Evolutionary conservation across 768 basidiomycete genomes (phyloP), one percentile per base, ranked within the genome.

Genomic region (Coprinellus micaceus): DNA sequence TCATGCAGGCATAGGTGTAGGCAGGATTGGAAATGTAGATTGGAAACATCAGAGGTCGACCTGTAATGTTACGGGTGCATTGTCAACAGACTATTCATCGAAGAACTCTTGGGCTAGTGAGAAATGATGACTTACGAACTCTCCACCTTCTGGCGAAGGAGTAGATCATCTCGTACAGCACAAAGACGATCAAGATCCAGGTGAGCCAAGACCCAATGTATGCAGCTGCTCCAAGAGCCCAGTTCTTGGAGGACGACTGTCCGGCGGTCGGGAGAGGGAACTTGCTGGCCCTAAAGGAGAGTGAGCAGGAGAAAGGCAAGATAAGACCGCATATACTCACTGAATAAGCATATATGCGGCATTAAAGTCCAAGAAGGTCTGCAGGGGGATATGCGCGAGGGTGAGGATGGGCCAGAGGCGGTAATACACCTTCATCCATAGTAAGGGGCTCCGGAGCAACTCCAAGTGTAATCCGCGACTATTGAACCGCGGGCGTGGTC

Each of bases 361-460:
- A 68, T 94, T 94, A 69, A 94, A 92, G 66, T 96, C 94, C 68
- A 95, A 85, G 66, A 88, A 94, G 0, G 87, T 84, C 68, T 94
- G 91, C 9, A 90, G 67, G 24, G 84, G 83, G 39, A 91, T 71
- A 65, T 91, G 86, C 19, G 82, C 83, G 67, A 92, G 83, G 5
- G 83, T 78, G 60, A 91, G 68, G 15, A 91, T 39, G n/a, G 87
- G 88, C 66, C 82, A 84, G 30, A 88, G 65, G 64, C 82, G 85
- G 70, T 83, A 92, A 69, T 85, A 84, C 45, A 87, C 63, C 60
- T 74, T 81, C 61, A 80, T 64, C 54, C 64, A 79, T 57, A 69
- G 71, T 63, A 81, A 81, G 2, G 88, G 87, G 65, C 78, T 83
- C 59, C 81, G 80, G 55, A 91, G 65, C 26, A 89, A 75, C 57